Base-by-base conservation (phyloP, 768 basidiomycete genomes). In the Kwoniella bestiolae region DNA sequence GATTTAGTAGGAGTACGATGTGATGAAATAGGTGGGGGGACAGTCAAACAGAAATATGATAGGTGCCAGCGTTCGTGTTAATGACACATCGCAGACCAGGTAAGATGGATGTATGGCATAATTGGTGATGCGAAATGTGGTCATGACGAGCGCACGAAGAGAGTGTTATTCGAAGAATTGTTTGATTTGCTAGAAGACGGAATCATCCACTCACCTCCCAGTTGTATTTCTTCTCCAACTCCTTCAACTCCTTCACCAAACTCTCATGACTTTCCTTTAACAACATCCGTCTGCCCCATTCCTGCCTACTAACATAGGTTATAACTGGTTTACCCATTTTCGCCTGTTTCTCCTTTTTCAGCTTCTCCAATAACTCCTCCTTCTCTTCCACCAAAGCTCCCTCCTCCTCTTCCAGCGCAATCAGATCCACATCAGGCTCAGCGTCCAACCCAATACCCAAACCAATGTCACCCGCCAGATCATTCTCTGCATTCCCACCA, bases 241-340 rank as follows among this genome's bases (percentile, higher is more conserved):
- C 86, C 72, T 88, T 83, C 21, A 97, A 81, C 77, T 89, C 91
- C 63, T 83, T 72, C 1, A 96, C 92, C 8, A 97, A 85, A 56
- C 82, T 85, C 3, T 92, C 89, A 78, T 97, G 92, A 75, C 93
- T 86, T 61, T 86, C 86, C 31, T 84, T 85, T 32, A 86, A 86
- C 60, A 97, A 80, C 88, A 89, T 94, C 23, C 94, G 85, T 47
- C 93, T 83, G 16, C 88, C 89, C 94, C 93, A 97, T 2, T 85
- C 87, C 77, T 97, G 94, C 4, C 94, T 85, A 8, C 90, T 91
- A 65, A 96, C 86, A 73, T 97, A 97, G 11, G 94, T 95, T 82
- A 97, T 92, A 26, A 97, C 94, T 0, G 89, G 90, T 53, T 73
- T 87, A n/a, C 75, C 72, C 34, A 71, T 67, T 65, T 84, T 65